Percentiles rank a stretch among this genome's conserved stretches.
Conservation (phyloP, 2,329 filamentous ascomycete species). For the Exophiala viscosa region DNA sequence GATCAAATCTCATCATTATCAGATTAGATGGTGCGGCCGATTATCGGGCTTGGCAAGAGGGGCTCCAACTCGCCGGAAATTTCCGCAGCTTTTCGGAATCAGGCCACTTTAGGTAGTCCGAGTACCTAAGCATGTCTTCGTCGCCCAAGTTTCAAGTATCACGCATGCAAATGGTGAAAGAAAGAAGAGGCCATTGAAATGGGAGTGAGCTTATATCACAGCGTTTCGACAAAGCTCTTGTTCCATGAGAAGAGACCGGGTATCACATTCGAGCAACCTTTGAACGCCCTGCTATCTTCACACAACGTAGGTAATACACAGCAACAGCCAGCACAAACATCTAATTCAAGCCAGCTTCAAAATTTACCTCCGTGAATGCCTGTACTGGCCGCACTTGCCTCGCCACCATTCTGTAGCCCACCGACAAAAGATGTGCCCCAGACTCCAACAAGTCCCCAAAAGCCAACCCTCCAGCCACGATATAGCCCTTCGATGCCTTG, state of each 20-base stretch:
- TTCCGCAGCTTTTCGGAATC: background rate
- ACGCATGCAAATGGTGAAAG: background rate
- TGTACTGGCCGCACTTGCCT: conserved; percentile 15
- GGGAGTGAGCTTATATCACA: no score
- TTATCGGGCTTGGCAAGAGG: conserved; percentile 17
- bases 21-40: conserved; percentile 31
- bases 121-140: no score
- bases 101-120: conserved; percentile 1
- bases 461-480: conserved; percentile 55
- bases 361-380: conserved; percentile 28
- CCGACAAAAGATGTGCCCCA: conserved; percentile 50
- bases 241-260: conserved; percentile 14
- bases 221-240: no score
- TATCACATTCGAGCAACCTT: conserved; percentile 12
- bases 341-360: conserved; percentile 2
- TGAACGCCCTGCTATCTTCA: conserved; percentile 12
- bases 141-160: no score
- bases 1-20: conserved; percentile 30
- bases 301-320: no score
- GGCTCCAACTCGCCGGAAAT: background rate
- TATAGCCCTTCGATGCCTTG: conserved; percentile 56
- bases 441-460: conserved; percentile 54
- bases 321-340: background rate
- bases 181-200: background rate
- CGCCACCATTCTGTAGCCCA: conserved; percentile 25